Conservation (phyloP, 192 early-diverging fungal species). For the Coemansia aciculifera region DNA sequence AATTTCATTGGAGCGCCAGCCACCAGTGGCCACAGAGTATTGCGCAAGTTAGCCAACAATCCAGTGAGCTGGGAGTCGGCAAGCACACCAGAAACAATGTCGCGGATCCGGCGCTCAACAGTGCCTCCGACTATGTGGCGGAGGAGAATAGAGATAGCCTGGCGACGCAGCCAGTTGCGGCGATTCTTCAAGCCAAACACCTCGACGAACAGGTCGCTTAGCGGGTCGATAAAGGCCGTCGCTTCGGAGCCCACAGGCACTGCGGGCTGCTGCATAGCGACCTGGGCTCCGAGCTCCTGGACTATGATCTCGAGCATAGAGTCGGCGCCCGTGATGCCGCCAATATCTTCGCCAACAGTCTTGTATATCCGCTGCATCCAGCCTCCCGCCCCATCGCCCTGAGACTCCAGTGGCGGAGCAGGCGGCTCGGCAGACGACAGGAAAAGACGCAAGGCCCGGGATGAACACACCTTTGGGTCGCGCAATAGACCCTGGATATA, state of each 20-base stretch:
- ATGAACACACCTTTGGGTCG: conserved; percentile 61
- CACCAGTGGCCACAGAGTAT: conserved; percentile 43
- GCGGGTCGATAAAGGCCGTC: conserved; percentile 64
- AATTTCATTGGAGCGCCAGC: background rate
- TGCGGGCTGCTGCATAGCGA: conserved; percentile 47
- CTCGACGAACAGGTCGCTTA: conserved; percentile 85
- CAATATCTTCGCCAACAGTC: conserved; percentile 72
- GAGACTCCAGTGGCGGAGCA: conserved; percentile 1
- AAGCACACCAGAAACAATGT: background rate
- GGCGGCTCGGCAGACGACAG: conserved; percentile 58
- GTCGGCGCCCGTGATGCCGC: conserved; percentile 66
- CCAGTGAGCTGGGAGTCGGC: conserved; percentile 29
- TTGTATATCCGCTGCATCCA: conserved; percentile 68
- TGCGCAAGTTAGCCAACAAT: conserved; percentile 28
- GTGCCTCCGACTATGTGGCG: conserved; percentile 87
- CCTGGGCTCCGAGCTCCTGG: conserved; percentile 66
- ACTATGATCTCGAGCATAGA: conserved; percentile 73
- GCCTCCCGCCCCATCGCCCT: conserved; percentile 3
- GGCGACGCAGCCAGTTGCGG: conserved; percentile 85
- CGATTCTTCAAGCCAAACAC: conserved; percentile 88
- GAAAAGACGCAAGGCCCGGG: conserved; percentile 67
- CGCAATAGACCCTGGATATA: conserved; percentile 68
- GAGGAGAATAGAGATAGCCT: conserved; percentile 81
- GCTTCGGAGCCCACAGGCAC: conserved; percentile 14
- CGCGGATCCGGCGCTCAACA: conserved; percentile 70